A percentile compares a stretch with the other conserved stretches of the same genome.
phyloP scores from a whole-genome alignment of 768 basidiomycete species.

The Podaxis carcinomalis region DNA sequence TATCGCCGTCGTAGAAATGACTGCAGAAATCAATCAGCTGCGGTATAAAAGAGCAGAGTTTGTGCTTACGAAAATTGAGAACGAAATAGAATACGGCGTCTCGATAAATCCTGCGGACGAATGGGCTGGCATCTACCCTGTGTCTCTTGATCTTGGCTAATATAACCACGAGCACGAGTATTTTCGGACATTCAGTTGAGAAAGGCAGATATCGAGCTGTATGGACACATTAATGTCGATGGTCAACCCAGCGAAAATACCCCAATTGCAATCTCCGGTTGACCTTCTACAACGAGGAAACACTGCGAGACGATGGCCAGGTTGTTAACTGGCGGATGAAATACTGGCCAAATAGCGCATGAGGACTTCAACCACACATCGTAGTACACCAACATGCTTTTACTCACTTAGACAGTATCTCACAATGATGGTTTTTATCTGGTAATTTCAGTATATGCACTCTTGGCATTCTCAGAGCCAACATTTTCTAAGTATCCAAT shows the following conservation, averaged over 20 bases:
- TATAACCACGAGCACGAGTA: too few species aligned
- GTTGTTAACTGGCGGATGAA: background rate
- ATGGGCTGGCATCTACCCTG: background rate
- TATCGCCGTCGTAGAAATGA: background rate
- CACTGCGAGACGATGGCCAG: background rate
- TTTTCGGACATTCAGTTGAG: too few species aligned
- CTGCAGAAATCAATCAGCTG: background rate
- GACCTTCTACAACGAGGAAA: background rate
- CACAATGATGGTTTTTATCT: too few species aligned
- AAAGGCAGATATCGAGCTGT: too few species aligned
- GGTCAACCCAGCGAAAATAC: background rate
- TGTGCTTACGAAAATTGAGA: background rate
- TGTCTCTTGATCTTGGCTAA: too few species aligned
- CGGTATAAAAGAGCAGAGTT: background rate
- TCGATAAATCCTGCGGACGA: background rate
- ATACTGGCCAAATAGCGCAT: background rate
- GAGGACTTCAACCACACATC: too few species aligned
- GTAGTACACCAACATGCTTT: too few species aligned
- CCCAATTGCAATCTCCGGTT: background rate
- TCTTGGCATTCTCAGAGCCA: too few species aligned
- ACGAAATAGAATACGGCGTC: background rate
- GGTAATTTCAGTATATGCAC: too few species aligned
- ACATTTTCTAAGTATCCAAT: too few species aligned
- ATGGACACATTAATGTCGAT: background rate
- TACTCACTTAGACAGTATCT: too few species aligned